Base-by-base conservation (phyloP, 305 asterid genomes). In the Fraxinus greggii region DNA sequence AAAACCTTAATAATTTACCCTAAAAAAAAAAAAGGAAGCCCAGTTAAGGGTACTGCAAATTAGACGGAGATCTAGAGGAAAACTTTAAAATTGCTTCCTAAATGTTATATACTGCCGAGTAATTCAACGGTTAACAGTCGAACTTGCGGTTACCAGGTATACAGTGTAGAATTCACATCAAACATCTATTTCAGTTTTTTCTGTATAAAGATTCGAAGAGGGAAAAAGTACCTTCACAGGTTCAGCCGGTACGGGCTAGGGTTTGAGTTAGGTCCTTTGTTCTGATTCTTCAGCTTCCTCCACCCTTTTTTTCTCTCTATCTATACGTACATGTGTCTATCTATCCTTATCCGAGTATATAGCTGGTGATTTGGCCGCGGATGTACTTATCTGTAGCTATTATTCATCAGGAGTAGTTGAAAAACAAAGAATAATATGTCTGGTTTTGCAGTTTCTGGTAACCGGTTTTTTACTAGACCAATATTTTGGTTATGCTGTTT, bases 171-270 rank as follows among this genome's bases (percentile, higher is more conserved):
- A 73, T 77, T n/a, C 29, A 35, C 40, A 35, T 35, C 40, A 65
- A n/a, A 77, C 23, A 45, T 81, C 28, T 9, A 26, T 63, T 59
- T 31, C 72, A 80, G 63, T 35, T 28, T 70, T 48, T 67, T 79
- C 84, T 70, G 84, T 83, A 72, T 61, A 77, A 63, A 82, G 83
- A 83, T 38, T 13, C 15, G 42, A 79, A 21, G 78, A 4, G 9
- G 2, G 42, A 28, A 17, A 35, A 40, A 29, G 84, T 76, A 85
- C 84, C 89, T 83, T 35, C 3, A 70, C 32, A 63, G 82, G 75
- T 24, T 74, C 33, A 75, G 80, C 76, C 51, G 31, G 88, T 81
- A 87, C 86, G 87, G 72, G 51, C 42, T 83, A 75, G 86, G 84
- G 82, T 83, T 83, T 26, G 54, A 79, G 72, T 83, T 77, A 76